Evolutionary conservation across 2,329 filamentous ascomycete species (phyloP).

Genomic region (Fusarium nurragi): DNA sequence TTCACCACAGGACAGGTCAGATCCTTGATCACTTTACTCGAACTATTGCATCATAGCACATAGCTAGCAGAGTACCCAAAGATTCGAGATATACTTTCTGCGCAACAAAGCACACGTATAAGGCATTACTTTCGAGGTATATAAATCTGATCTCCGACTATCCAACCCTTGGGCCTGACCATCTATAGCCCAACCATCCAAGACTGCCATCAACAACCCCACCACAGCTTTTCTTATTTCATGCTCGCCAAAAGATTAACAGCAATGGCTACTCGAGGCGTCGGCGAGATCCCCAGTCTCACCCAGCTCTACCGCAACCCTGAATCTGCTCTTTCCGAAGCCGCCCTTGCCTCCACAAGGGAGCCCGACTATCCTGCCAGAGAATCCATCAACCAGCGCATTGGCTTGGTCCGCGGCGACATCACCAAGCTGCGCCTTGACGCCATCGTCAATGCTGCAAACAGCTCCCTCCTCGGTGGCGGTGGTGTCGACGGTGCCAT

Average conservation of each 20-base stretch:
- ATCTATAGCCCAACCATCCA: background rate
- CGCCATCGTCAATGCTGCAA: slow-evolving; percentile 94
- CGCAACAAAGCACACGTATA: background rate
- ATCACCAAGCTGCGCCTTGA: slow-evolving; percentile 83
- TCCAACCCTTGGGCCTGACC: background rate
- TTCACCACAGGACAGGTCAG: background rate
- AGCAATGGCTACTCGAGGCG: slow-evolving; percentile 42
- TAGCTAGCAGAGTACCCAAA: background rate
- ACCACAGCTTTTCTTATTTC: background rate
- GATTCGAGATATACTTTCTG: background rate
- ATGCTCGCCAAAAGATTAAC: slow-evolving; percentile 45
- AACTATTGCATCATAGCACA: background rate
- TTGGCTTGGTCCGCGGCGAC: slow-evolving; percentile 77
- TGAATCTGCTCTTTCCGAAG: slow-evolving; percentile 26
- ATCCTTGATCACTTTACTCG: background rate
- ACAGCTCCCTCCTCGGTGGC: slow-evolving; percentile 79
- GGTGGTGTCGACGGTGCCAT: slow-evolving; percentile 94
- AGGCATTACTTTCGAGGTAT: background rate
- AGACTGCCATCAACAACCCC: background rate
- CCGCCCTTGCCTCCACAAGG: background rate
- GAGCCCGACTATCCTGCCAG: slow-evolving; percentile 46
- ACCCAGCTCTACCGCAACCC: slow-evolving; percentile 66
- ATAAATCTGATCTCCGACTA: background rate
- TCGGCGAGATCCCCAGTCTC: slow-evolving; percentile 69
- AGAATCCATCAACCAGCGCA: slow-evolving; percentile 71